Percentiles rank a stretch among this genome's conserved stretches.
phyloP scores from a whole-genome alignment of 345 rosid species.

The Cochlearia excelsa region DNA sequence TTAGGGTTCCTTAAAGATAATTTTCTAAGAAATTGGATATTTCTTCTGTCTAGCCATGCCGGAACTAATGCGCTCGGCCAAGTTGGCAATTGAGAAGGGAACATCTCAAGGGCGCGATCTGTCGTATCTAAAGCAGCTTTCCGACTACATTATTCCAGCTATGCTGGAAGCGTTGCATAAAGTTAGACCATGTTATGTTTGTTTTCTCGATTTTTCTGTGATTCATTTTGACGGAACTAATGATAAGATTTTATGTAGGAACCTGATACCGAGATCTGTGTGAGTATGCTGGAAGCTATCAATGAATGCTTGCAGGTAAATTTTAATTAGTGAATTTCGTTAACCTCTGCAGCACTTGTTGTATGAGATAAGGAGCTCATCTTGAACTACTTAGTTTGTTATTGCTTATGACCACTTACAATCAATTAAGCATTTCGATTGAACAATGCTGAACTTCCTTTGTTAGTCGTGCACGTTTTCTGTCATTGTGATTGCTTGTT shows the following conservation, averaged over 20 bases:
- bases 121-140: slow-evolving; percentile 83
- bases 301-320: slow-evolving; percentile 95
- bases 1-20: background rate
- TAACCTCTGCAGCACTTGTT: background rate
- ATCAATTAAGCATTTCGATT: too few relatives aligned
- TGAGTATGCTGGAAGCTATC: slow-evolving; percentile 92
- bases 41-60: slow-evolving; percentile 74
- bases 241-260: slow-evolving; percentile 59
- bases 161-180: slow-evolving; percentile 93
- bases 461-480: slow-evolving; percentile 7
- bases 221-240: background rate
- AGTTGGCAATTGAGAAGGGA: slow-evolving; percentile 94
- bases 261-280: slow-evolving; percentile 95
- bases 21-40: slow-evolving; percentile 16
- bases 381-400: background rate
- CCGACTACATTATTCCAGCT: slow-evolving; percentile 90
- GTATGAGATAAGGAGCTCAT: background rate
- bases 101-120: slow-evolving; percentile 79
- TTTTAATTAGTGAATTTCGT: background rate
- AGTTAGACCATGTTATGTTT: slow-evolving; percentile 42
- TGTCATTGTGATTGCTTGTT: slow-evolving; percentile 4
- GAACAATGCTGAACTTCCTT: slow-evolving; percentile 6
- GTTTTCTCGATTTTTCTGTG: slow-evolving; percentile 4
- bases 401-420: too few relatives aligned
- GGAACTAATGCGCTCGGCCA: slow-evolving; percentile 89